Evolutionary conservation across 176 grass and related monocot genomes (phyloP).

Genomic region (Cocos nucifera): DNA sequence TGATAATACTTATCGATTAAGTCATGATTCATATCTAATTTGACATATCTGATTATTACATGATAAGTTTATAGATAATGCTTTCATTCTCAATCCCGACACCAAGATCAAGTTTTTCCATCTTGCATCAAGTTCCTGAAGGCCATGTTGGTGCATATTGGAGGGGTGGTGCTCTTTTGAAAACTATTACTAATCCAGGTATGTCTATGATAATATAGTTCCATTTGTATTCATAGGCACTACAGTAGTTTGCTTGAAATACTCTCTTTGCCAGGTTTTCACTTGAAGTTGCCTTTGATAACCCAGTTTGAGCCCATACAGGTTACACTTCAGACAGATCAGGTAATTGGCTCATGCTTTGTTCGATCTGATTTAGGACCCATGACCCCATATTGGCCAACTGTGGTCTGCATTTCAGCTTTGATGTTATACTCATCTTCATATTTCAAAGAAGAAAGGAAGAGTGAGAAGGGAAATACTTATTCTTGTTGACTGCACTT

Average conservation of each 20-base stretch:
- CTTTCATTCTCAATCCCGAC: constrained; percentile 41
- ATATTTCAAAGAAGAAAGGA: too few species aligned
- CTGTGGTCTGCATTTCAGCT: too few species aligned
- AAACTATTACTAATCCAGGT: constrained; percentile 91
- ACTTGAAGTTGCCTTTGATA: constrained; percentile 81
- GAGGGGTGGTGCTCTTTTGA: constrained; percentile 94
- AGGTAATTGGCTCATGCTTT: constrained; percentile 38
- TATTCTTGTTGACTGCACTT: too few species aligned
- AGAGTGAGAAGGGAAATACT: too few species aligned
- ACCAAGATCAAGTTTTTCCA: constrained; percentile 19
- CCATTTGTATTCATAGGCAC: background rate
- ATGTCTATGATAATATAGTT: constrained; percentile 1
- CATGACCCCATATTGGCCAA: too few species aligned
- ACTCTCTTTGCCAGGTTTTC: constrained; percentile 54
- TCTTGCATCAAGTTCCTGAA: constrained; percentile 98
- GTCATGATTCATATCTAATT: too few species aligned
- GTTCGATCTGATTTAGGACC: background rate
- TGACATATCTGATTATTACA: too few species aligned
- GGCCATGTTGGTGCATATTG: constrained; percentile 98
- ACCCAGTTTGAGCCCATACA: constrained; percentile 95
- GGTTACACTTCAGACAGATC: constrained; percentile 95
- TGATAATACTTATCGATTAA: too few species aligned
- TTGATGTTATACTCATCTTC: too few species aligned
- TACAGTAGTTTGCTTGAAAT: too few species aligned
- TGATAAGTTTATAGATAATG: constrained; percentile 37